These are phyloP conservation scores for Cornus florida DNA, from an alignment of 148 eudicot genomes.

Conservation along the genomic window DNA sequence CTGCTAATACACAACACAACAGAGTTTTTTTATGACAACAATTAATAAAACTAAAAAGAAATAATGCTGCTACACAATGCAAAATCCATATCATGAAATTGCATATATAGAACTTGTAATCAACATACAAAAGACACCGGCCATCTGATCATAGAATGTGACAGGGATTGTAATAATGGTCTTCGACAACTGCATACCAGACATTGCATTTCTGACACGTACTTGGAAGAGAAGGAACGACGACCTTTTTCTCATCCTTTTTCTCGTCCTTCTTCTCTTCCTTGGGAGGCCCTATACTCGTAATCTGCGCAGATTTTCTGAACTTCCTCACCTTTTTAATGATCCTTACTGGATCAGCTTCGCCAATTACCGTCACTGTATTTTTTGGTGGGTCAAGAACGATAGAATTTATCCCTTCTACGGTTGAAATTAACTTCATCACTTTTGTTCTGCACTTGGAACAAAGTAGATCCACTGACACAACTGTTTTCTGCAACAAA, in stretches of 20 bases:
- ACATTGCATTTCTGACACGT: constrained; percentile 26
- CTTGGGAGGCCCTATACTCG: constrained; percentile 29
- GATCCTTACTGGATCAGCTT: constrained; percentile 33
- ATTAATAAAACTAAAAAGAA: background rate
- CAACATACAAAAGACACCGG: background rate
- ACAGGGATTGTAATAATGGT: background rate
- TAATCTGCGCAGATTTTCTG: constrained; percentile 25
- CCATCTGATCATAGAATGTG: constrained; percentile 15
- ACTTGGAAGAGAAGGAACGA: constrained; percentile 6
- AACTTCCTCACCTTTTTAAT: constrained; percentile 37
- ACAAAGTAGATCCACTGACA: constrained; percentile 35
- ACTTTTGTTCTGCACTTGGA: constrained; percentile 36
- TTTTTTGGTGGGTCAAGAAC: constrained; percentile 31
- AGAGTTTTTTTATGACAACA: too few species aligned
- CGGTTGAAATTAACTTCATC: constrained; percentile 26
- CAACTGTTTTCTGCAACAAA: constrained; percentile 37
- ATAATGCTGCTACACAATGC: background rate
- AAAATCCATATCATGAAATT: background rate
- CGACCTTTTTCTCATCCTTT: constrained; percentile 25
- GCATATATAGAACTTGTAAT: background rate
- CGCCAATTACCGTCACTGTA: constrained; percentile 28
- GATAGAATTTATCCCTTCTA: constrained; percentile 34
- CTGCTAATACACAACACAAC: too few species aligned
- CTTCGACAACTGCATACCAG: constrained; percentile 20
- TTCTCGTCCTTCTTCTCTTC: constrained; percentile 30